Evolutionary conservation across 2,329 filamentous ascomycete genomes (phyloP).

Genomic region (Trichocomaceae sp.): DNA sequence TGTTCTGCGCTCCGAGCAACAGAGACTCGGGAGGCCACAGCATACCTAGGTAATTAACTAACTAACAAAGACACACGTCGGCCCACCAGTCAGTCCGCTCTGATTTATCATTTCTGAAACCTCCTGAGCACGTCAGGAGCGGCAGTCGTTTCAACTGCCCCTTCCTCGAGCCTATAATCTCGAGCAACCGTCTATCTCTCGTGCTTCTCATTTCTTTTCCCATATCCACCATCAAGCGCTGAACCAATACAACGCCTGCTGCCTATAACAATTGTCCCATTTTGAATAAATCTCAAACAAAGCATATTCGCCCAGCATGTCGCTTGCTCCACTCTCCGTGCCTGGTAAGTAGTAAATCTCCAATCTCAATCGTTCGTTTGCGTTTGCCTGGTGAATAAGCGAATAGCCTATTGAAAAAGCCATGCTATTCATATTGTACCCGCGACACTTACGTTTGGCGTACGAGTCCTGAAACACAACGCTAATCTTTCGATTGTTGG

Average conservation of each 20-base stretch:
- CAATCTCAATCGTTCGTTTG: slow-evolving; percentile 1
- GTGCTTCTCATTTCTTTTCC: background rate
- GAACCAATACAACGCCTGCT: slow-evolving; percentile 4
- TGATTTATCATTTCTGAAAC: slow-evolving; percentile 10
- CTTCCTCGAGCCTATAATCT: slow-evolving; percentile 3
- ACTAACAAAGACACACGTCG: no score
- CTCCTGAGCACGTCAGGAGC: slow-evolving; percentile 8
- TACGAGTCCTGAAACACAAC: background rate
- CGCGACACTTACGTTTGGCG: slow-evolving; percentile 7
- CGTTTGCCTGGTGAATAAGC: slow-evolving; percentile 3
- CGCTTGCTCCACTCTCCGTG: slow-evolving; percentile 21
- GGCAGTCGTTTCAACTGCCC: slow-evolving; percentile 8
- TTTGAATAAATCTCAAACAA: slow-evolving; percentile 11
- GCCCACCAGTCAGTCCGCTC: background rate
- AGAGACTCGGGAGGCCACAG: no score
- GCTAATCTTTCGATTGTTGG: slow-evolving; percentile 10
- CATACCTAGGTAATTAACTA: no score
- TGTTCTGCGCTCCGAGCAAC: no score
- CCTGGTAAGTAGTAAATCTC: slow-evolving; percentile 19
- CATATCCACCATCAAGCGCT: background rate
- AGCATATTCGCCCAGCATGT: slow-evolving; percentile 16
- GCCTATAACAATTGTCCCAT: slow-evolving; percentile 7
- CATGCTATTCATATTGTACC: no score
- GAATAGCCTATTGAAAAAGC: background rate
- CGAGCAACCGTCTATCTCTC: slow-evolving; percentile 4